phyloP scores from a whole-genome alignment of 2,329 filamentous ascomycete species.

The Teratosphaeria nubilosa region DNA sequence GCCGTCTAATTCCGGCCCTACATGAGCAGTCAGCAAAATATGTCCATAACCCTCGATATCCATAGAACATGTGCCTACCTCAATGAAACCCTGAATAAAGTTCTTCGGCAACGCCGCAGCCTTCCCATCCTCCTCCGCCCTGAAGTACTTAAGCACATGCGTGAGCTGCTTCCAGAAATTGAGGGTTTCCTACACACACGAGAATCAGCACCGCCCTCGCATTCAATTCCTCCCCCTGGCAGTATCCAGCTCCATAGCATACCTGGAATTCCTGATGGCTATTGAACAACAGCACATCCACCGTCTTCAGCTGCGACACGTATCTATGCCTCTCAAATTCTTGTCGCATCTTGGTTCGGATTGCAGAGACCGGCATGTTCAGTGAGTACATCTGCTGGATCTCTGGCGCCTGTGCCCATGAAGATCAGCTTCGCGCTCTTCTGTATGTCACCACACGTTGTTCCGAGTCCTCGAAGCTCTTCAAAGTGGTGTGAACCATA shows the following conservation, averaged over 20 bases:
- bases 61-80: slow-evolving; percentile 45
- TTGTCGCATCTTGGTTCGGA: slow-evolving; percentile 89
- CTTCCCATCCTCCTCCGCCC: slow-evolving; percentile 70
- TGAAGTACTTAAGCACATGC: slow-evolving; percentile 95
- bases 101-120: slow-evolving; percentile 62
- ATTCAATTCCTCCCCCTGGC: neutral
- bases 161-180: slow-evolving; percentile 98
- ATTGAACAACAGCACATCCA: slow-evolving; percentile 84
- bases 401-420: slow-evolving; percentile 64
- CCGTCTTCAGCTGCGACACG: slow-evolving; percentile 75
- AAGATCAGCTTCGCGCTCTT: slow-evolving; percentile 5
- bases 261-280: slow-evolving; percentile 94
- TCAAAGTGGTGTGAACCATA: slow-evolving; percentile 45
- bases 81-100: slow-evolving; percentile 91
- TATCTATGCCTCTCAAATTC: slow-evolving; percentile 95
- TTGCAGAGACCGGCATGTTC: slow-evolving; percentile 72
- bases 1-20: slow-evolving; percentile 10
- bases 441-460: neutral
- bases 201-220: neutral
- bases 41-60: neutral
- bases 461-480: neutral
- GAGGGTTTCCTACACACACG: slow-evolving; percentile 66
- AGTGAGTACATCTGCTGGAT: slow-evolving; percentile 97
- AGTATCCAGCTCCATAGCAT: slow-evolving; percentile 10
- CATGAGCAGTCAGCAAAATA: slow-evolving; percentile 4